Evolutionary conservation across 208 protist genomes (phyloP).

Genomic region (Angomonas desouzai): DNA sequence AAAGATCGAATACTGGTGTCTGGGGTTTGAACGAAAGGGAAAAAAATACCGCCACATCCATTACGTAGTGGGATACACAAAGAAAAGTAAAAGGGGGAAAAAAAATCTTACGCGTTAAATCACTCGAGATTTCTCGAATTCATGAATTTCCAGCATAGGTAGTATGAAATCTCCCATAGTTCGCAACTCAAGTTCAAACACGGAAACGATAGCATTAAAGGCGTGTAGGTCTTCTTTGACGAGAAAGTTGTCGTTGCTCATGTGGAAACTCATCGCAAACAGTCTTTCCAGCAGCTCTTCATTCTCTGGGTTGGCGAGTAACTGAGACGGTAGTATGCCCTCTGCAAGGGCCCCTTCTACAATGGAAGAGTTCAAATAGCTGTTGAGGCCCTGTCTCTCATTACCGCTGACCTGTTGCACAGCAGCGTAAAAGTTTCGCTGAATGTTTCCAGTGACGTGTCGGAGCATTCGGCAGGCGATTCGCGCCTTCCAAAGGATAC

Average conservation of each 20-base stretch:
- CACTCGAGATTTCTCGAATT: constrained; percentile 44
- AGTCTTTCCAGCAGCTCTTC: constrained; percentile 35
- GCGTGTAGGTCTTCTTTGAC: constrained; percentile 35
- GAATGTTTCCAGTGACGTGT: constrained; percentile 55
- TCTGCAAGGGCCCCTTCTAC: constrained; percentile 20
- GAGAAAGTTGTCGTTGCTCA: constrained; percentile 25
- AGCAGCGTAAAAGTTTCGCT: constrained; percentile 56
- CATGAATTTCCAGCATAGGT: constrained; percentile 43
- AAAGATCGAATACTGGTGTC: not conserved
- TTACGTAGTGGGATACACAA: not conserved
- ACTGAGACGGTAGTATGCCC: constrained; percentile 2
- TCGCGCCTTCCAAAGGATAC: constrained; percentile 33
- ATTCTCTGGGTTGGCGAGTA: constrained; percentile 13
- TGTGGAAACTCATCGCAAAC: constrained; percentile 46
- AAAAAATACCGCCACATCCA: too few relatives aligned
- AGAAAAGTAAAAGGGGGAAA: not conserved
- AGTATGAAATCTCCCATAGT: constrained; percentile 25
- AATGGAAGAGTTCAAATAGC: constrained; percentile 31
- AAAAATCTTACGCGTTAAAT: constrained; percentile 1
- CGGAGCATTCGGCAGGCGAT: constrained; percentile 42
- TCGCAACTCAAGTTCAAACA: constrained; percentile 36
- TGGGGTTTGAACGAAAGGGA: not conserved
- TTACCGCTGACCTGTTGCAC: constrained; percentile 25
- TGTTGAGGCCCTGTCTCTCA: constrained; percentile 31
- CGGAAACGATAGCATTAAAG: constrained; percentile 33